phyloP scores from a whole-genome alignment of 139 green algal genomes.

The Tetratostichococcus sp. region DNA sequence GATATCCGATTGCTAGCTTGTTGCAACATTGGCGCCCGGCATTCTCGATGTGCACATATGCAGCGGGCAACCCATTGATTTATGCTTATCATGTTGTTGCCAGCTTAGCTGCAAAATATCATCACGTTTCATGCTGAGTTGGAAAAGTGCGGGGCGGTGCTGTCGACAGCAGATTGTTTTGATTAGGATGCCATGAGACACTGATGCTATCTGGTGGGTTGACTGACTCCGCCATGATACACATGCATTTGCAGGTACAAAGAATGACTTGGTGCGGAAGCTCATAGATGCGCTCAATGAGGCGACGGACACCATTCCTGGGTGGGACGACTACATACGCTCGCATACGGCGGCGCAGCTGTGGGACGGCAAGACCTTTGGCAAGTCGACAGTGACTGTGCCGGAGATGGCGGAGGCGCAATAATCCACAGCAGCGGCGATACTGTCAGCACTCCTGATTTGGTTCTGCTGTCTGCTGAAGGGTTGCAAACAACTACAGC shows the following conservation, averaged over 20 bases:
- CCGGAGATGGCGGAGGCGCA: background rate
- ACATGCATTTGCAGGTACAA: background rate
- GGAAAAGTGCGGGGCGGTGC: no score
- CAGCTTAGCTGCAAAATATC: no score
- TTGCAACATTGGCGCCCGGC: slow-evolving; percentile 86
- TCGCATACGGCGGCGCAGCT: slow-evolving; percentile 41
- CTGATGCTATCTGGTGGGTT: no score
- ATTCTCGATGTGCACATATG: slow-evolving; percentile 95
- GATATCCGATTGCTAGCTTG: no score
- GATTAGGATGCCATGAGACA: no score
- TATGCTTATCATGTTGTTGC: slow-evolving; percentile 50
- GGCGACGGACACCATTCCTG: slow-evolving; percentile 54
- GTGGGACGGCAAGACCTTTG: slow-evolving; percentile 37
- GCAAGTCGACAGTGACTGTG: background rate
- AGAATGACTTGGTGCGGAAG: slow-evolving; percentile 25
- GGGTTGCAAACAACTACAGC: no score
- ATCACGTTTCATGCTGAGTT: no score
- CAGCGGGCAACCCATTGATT: slow-evolving; percentile 42
- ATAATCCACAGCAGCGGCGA: no score
- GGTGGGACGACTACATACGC: slow-evolving; percentile 73
- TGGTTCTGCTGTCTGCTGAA: no score
- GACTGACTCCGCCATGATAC: background rate
- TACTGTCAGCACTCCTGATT: no score
- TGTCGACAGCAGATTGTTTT: no score
- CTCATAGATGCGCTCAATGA: slow-evolving; percentile 55